Evolutionary conservation across 331 rosid genomes (phyloP).

Genomic region (Pyrus hybrid): DNA sequence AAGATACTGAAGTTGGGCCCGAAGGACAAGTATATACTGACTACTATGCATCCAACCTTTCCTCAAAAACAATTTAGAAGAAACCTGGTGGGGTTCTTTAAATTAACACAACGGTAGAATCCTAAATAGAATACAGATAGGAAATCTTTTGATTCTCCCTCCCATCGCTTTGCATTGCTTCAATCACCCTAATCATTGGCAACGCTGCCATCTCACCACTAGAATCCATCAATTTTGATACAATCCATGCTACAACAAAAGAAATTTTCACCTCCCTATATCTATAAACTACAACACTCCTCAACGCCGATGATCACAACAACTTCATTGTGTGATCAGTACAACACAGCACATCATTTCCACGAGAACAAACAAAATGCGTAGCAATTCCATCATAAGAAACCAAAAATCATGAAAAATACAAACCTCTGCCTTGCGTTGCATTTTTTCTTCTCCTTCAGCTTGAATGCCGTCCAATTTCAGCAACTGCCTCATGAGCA

Average conservation of each 20-base stretch:
- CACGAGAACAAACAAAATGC: background rate
- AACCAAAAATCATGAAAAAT: background rate
- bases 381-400: background rate
- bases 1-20: background rate
- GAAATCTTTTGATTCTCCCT: background rate
- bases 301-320: background rate
- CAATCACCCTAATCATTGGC: background rate
- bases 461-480: slow-evolving; percentile 74
- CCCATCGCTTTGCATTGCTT: background rate
- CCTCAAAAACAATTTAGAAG: background rate
- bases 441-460: slow-evolving; percentile 75
- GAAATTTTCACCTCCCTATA: background rate
- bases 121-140: background rate
- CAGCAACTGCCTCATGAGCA: slow-evolving; percentile 83
- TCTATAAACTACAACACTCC: background rate
- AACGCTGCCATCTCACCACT: background rate
- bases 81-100: background rate
- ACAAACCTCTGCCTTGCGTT: slow-evolving; percentile 82
- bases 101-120: background rate
- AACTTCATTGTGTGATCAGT: background rate
- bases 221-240: background rate
- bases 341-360: background rate
- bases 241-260: background rate
- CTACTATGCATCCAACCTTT: background rate
- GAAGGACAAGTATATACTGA: background rate